These are phyloP conservation scores for Sugiyamaella lignohabitans DNA, from an alignment of 805 yeast genomes.

Conservation along the genomic window DNA sequence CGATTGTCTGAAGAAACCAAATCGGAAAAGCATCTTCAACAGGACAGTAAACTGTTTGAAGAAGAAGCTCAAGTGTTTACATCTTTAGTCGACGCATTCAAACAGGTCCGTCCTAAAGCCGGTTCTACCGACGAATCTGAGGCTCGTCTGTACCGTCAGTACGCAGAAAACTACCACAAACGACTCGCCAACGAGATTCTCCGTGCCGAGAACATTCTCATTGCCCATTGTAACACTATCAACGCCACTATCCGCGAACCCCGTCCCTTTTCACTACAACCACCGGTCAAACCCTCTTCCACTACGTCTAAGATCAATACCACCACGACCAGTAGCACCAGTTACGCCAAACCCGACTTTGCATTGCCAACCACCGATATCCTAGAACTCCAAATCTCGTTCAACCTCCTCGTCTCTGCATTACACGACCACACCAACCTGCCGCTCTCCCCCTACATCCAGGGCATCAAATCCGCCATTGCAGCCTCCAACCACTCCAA, in stretches of 20 bases:
- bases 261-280: background rate
- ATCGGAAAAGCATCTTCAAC: conserved; percentile 8
- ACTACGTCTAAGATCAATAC: background rate
- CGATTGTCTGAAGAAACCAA: conserved; percentile 16
- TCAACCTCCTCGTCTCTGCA: conserved; percentile 21
- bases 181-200: conserved; percentile 20
- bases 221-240: conserved; percentile 18
- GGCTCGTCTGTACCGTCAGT: background rate
- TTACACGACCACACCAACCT: conserved; percentile 14
- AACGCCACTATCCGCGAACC: background rate
- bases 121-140: background rate
- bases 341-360: background rate
- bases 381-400: conserved; percentile 19
- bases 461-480: conserved; percentile 17
- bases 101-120: background rate
- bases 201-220: conserved; percentile 20
- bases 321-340: background rate
- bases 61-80: conserved; percentile 16
- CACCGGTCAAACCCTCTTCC: conserved; percentile 1
- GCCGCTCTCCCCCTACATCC: conserved; percentile 24
- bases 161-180: conserved; percentile 14
- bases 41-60: conserved; percentile 13
- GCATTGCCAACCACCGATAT: conserved; percentile 5
- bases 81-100: conserved; percentile 7
- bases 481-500: conserved; percentile 8